Conservation (phyloP, 805 yeast genomes). For the Lipomyces yamadae region DNA sequence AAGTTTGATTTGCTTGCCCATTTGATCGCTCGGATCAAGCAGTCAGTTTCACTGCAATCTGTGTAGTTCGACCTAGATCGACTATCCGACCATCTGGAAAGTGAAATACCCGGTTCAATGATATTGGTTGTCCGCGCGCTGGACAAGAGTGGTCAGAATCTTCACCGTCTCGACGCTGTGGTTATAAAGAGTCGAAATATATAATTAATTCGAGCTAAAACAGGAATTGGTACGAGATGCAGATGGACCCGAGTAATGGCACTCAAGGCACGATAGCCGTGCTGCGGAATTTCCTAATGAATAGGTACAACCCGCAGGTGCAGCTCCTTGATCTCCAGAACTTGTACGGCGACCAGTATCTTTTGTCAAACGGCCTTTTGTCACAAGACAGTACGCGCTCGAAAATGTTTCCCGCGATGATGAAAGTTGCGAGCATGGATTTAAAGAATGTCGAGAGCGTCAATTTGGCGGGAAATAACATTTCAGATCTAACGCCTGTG, state of each 20-base stretch:
- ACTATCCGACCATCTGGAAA: neutral
- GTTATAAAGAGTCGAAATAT: neutral
- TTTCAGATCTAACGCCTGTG: conserved; percentile 64
- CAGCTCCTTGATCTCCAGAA: conserved; percentile 72
- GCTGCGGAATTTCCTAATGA: conserved; percentile 61
- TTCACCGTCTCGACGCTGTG: neutral
- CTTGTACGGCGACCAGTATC: conserved; percentile 65
- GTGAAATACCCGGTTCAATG: neutral
- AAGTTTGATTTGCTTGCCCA: neutral
- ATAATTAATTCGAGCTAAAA: neutral
- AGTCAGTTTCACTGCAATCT: neutral
- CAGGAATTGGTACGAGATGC: neutral
- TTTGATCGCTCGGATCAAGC: neutral
- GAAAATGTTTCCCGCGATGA: conserved; percentile 86
- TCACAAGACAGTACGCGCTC: conserved; percentile 56
- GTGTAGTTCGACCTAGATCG: neutral
- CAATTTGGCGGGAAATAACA: conserved; percentile 64
- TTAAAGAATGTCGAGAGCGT: conserved; percentile 37
- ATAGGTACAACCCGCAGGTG: conserved; percentile 67
- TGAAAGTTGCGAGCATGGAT: conserved; percentile 25
- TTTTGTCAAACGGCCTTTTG: conserved; percentile 68
- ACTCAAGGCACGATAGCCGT: conserved; percentile 60
- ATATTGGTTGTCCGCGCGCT: neutral
- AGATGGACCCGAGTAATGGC: conserved; percentile 4
- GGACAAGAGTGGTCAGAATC: neutral